phyloP scores from a whole-genome alignment of 768 basidiomycete species.

The Cystofilobasidium ferigula region DNA sequence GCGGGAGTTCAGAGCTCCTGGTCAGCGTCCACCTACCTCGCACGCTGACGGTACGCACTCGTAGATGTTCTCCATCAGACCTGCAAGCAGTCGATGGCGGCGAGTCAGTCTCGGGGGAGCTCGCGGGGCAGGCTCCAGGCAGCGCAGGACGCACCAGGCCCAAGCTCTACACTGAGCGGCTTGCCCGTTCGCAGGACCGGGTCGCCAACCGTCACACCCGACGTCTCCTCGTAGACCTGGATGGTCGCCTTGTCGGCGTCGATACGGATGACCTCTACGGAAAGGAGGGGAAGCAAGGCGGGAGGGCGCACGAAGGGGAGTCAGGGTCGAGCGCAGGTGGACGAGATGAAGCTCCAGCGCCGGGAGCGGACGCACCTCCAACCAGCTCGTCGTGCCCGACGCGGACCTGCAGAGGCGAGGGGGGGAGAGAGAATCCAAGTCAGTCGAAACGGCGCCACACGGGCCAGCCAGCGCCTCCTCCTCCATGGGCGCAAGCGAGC shows the following conservation, averaged over 20 bases:
- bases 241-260: conserved; percentile 97
- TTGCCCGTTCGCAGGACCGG: conserved; percentile 96
- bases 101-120: neutral
- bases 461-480: too few species aligned
- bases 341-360: neutral
- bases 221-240: conserved; percentile 98
- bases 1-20: neutral
- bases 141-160: conserved; percentile 58
- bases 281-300: neutral
- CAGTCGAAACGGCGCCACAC: too few species aligned
- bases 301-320: neutral
- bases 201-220: conserved; percentile 96
- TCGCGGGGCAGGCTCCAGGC: neutral
- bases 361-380: conserved; percentile 53
- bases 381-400: conserved; percentile 98
- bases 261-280: conserved; percentile 95
- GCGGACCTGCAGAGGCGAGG: conserved; percentile 43
- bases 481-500: neutral
- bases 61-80: conserved; percentile 98
- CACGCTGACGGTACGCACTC: conserved; percentile 50
- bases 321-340: neutral
- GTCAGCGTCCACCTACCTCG: too few species aligned
- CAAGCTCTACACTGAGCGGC: conserved; percentile 92
- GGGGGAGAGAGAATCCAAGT: neutral
- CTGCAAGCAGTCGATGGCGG: conserved; percentile 40